Evolutionary conservation across 495 filamentous ascomycete genomes (phyloP).

Genomic region (Neurospora africana): DNA sequence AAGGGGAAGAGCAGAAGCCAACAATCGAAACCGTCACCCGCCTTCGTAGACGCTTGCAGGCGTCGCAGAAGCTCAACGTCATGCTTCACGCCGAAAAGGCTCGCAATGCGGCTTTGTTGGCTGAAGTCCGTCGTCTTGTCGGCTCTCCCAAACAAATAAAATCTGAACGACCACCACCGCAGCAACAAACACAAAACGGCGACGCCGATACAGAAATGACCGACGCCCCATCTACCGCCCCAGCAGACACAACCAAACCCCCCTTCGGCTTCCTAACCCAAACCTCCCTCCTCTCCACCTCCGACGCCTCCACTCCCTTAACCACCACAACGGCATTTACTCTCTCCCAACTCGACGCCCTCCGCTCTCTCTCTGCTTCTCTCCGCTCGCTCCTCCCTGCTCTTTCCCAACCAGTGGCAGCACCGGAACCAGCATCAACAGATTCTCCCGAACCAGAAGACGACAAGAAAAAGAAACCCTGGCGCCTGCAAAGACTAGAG

Average conservation of each 20-base stretch:
- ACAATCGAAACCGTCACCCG: slow-evolving; percentile 55
- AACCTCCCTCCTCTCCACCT: slow-evolving; percentile 28
- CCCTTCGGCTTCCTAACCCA: slow-evolving; percentile 42
- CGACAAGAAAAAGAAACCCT: slow-evolving; percentile 30
- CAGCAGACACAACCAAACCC: slow-evolving; percentile 7
- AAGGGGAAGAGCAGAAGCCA: slow-evolving; percentile 29
- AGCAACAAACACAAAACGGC: slow-evolving; percentile 21
- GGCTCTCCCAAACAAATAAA: slow-evolving; percentile 12
- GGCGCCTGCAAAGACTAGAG: slow-evolving; percentile 50
- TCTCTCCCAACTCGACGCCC: slow-evolving; percentile 66
- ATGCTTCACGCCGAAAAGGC: slow-evolving; percentile 62
- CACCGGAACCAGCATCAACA: no score
- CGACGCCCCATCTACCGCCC: slow-evolving; percentile 39
- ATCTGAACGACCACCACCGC: not conserved
- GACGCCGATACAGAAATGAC: slow-evolving; percentile 6
- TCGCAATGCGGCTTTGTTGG: slow-evolving; percentile 65
- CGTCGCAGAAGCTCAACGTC: slow-evolving; percentile 67
- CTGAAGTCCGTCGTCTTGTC: slow-evolving; percentile 50
- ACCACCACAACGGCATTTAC: slow-evolving; percentile 72
- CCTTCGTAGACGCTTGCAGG: slow-evolving; percentile 67
- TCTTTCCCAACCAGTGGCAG: slow-evolving; percentile 22
- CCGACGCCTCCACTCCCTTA: slow-evolving; percentile 40
- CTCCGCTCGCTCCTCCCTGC: slow-evolving; percentile 51
- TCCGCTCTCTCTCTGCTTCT: slow-evolving; percentile 54
- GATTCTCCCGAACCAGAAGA: not conserved